These are phyloP conservation scores for Boehmeria nivea DNA, from an alignment of 306 rosid species.

Conservation along the genomic window DNA sequence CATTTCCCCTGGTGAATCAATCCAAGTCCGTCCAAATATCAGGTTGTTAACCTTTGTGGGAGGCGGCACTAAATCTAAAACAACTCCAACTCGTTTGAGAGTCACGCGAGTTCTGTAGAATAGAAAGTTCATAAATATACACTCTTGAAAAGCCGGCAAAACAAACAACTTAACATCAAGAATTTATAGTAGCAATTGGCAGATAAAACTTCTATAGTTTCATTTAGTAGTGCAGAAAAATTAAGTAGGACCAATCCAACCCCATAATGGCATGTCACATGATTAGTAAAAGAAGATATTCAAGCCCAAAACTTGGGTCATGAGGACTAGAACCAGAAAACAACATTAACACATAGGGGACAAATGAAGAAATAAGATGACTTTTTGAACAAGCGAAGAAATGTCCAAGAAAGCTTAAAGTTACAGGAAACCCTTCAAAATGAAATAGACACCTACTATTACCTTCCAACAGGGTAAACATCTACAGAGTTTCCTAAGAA, in stretches of 20 bases:
- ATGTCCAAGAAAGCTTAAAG: neutral
- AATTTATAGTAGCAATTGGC: neutral
- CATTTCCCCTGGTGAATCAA: constrained; percentile 94
- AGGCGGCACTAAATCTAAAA: constrained; percentile 86
- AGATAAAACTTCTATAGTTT: constrained; percentile 9
- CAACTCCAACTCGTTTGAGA: constrained; percentile 72
- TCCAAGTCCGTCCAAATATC: constrained; percentile 92
- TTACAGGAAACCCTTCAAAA: neutral
- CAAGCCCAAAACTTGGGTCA: neutral
- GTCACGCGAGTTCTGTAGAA: constrained; percentile 72
- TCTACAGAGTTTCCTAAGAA: constrained; percentile 84
- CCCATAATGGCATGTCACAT: no score
- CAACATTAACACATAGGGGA: neutral
- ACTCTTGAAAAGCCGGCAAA: neutral
- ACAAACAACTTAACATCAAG: neutral
- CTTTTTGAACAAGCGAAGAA: no score
- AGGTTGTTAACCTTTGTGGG: constrained; percentile 90
- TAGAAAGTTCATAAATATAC: neutral
- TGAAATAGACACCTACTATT: constrained; percentile 16
- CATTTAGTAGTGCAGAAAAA: neutral
- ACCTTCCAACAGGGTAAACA: constrained; percentile 96
- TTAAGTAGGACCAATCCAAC: no score
- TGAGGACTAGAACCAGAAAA: neutral
- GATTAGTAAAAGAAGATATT: no score
- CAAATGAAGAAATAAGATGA: no score